phyloP scores from a whole-genome alignment of 2,329 filamentous ascomycete genomes.

The Ascochyta fabae region DNA sequence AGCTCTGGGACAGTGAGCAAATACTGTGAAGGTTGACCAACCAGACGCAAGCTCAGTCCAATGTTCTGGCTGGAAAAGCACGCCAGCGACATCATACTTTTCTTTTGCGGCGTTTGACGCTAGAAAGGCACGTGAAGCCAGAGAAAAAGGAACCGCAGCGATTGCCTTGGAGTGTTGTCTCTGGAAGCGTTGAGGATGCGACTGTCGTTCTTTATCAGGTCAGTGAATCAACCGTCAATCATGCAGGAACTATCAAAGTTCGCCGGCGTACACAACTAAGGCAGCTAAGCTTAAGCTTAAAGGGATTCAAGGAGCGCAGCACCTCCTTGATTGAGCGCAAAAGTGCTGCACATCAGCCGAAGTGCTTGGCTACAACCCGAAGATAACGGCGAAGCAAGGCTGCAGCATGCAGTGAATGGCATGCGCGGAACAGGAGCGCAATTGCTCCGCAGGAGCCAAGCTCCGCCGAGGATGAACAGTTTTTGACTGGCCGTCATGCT shows the following conservation, averaged over 20 bases:
- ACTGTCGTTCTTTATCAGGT: conserved; percentile 7
- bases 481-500: background rate
- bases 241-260: conserved; percentile 1
- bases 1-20: conserved; percentile 10
- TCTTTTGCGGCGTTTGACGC: conserved; percentile 2
- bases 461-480: background rate
- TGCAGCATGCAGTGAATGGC: background rate
- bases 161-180: background rate
- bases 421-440: background rate
- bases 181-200: conserved; percentile 1
- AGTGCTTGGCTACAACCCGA: conserved; percentile 27
- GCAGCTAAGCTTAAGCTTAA: conserved; percentile 45
- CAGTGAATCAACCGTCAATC: background rate
- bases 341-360: conserved; percentile 39
- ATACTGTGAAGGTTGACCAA: conserved; percentile 1
- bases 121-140: background rate
- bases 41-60: background rate
- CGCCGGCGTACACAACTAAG: conserved; percentile 31
- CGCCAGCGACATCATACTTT: conserved; percentile 8
- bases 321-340: conserved; percentile 41
- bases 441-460: background rate
- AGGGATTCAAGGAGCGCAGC: conserved; percentile 35
- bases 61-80: background rate
- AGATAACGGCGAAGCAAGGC: conserved; percentile 31
- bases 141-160: background rate